phyloP scores from a whole-genome alignment of 2,329 filamentous ascomycete species.

The Daldinia sp. region DNA sequence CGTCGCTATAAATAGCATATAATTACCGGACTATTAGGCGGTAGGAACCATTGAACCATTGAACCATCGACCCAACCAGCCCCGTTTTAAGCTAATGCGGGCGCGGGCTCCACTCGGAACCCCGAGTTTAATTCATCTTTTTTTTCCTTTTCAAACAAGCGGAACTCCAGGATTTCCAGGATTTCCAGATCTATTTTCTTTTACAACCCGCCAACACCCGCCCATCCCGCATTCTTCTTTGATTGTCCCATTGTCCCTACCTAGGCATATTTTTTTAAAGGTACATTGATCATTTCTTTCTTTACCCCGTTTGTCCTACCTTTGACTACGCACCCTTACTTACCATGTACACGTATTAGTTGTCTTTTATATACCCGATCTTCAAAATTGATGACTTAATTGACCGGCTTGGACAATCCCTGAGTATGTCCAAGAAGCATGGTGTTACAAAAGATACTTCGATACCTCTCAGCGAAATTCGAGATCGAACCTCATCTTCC shows the following conservation, averaged over 20 bases:
- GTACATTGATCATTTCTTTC: too few relatives aligned
- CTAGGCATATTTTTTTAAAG: conserved; percentile 1
- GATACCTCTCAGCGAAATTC: conserved; percentile 42
- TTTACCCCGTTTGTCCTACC: too few relatives aligned
- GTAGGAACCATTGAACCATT: too few relatives aligned
- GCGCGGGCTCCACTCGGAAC: background rate
- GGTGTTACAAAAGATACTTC: conserved; percentile 44
- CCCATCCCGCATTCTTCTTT: too few relatives aligned
- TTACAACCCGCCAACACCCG: too few relatives aligned
- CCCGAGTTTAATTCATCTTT: background rate
- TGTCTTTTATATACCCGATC: background rate
- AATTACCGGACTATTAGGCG: conserved; percentile 12
- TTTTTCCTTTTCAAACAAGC: conserved; percentile 1
- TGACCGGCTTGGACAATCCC: conserved; percentile 15
- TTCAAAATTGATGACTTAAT: conserved; percentile 7
- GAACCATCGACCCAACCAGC: too few relatives aligned
- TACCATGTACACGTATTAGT: background rate
- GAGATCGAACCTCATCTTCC: conserved; percentile 32
- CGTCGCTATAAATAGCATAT: conserved; percentile 19
- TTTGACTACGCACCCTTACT: background rate
- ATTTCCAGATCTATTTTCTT: conserved; percentile 8
- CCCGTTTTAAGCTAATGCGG: background rate
- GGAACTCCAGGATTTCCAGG: background rate
- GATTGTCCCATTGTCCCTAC: too few relatives aligned
- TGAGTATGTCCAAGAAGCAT: conserved; percentile 41